Evolutionary conservation across 192 early-diverging fungal species (phyloP), one percentile per base, ranked within the genome.

Genomic region (Coemansia aciculifera): DNA sequence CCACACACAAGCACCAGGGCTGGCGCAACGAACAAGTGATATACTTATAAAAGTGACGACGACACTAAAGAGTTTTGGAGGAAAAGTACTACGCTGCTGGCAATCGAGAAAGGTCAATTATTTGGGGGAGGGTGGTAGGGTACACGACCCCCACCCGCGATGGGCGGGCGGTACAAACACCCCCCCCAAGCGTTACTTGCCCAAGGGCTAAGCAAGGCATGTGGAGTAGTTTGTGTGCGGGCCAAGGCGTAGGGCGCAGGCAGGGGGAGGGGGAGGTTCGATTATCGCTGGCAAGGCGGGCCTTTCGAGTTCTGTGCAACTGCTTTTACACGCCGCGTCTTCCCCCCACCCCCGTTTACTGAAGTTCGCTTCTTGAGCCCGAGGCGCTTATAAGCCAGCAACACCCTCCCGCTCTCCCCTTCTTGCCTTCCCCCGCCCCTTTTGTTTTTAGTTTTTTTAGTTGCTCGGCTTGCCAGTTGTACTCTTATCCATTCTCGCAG

Each of bases 271-370:
- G 48, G 49, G 49, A 52, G 49, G 49, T 27, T 27, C 52, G 52
- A 56, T 56, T 56, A 56, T 56, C 27, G 27, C 49, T 49, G 48
- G 42, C 44, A 34, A 6, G 49, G 49, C 49, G 3, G 23, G 49
- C 49, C 49, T 24, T 52, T 52, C 52, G 52, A 56, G 52, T 56
- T 56, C 52, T 56, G 52, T 56, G 52, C 52, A 56, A 56, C 52
- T 56, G 52, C 52, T 56, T 56, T 56, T 56, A 56, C 52, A 56
- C 52, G 52, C 52, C 52, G 52, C 52, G 29, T 56, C 52, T 56
- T 52, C 49, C 52, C 52, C 52, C 52, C 27, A 31, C 52, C 52
- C 52, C 52, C 52, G 44, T 46, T 46, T 46, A 46, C 44, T 46
- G 44, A 46, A 46, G 44, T 29, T 52, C 29, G 52, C 15, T 56